phyloP scores from a whole-genome alignment of 257 asterid genomes.

The Scutellaria barbata region DNA sequence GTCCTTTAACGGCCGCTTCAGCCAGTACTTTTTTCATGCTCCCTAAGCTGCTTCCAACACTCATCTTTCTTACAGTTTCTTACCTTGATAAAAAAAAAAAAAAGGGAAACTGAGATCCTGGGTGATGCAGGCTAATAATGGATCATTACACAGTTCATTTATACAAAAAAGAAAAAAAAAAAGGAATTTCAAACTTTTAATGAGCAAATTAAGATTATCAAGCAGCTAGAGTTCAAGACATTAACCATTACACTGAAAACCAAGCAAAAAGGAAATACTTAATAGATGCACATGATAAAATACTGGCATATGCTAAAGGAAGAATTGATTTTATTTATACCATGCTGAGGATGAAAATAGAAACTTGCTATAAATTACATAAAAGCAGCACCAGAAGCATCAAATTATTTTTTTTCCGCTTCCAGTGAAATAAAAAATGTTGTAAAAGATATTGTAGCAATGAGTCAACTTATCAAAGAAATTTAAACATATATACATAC shows the following conservation, averaged over 20 bases:
- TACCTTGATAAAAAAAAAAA: not conserved
- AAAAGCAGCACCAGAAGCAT: too few relatives aligned
- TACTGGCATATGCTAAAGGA: not conserved
- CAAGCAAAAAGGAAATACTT: too few relatives aligned
- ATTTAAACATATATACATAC: not conserved
- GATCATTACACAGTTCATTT: not conserved
- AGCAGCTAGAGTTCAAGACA: conserved; percentile 32
- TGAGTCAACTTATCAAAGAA: not conserved
- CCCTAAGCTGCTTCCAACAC: conserved; percentile 51
- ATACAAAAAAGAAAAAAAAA: not conserved
- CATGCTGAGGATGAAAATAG: not conserved
- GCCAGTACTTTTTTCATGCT: conserved; percentile 70
- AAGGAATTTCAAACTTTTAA: not conserved
- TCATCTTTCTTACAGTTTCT: conserved; percentile 49
- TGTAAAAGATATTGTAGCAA: too few relatives aligned
- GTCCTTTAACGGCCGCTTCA: conserved; percentile 73
- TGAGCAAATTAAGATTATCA: conserved; percentile 10
- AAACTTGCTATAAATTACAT: too few relatives aligned
- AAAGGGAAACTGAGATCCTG: conserved; percentile 22
- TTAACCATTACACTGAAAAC: not conserved
- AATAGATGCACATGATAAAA: not conserved
- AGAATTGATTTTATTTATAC: not conserved
- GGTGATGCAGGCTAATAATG: not conserved
- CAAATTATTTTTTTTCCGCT: too few relatives aligned
- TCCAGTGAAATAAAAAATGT: too few relatives aligned